Evolutionary conservation across 108 stramenopile genomes (phyloP).

Genomic region (Skeletonema tropicum): DNA sequence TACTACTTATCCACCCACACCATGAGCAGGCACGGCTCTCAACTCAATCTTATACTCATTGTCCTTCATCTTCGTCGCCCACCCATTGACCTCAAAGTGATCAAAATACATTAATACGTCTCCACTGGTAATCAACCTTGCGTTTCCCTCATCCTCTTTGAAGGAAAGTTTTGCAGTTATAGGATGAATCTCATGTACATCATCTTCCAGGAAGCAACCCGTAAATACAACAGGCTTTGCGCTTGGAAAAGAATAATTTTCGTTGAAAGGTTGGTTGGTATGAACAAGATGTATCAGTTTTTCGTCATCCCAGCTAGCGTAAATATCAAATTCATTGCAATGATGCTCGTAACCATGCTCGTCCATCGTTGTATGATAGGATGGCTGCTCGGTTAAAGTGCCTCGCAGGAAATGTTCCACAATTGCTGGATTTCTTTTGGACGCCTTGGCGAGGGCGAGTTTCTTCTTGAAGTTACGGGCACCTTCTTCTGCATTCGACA

Average conservation of each 20-base stretch:
- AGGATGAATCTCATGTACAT: neutral
- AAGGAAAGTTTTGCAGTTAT: neutral
- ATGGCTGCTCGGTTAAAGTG: slow-evolving; percentile 1
- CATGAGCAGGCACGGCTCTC: neutral
- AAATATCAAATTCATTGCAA: neutral
- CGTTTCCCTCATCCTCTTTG: neutral
- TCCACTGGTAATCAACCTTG: neutral
- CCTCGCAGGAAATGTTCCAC: neutral
- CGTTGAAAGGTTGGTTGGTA: neutral
- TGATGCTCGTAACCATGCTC: neutral
- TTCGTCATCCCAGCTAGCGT: neutral
- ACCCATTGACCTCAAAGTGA: neutral
- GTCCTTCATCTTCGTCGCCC: neutral
- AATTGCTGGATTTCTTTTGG: neutral
- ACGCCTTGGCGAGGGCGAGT: neutral
- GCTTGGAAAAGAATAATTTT: neutral
- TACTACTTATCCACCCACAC: neutral
- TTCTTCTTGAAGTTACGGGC: neutral
- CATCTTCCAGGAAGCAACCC: neutral
- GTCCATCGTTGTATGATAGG: neutral
- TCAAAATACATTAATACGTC: neutral
- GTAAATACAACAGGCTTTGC: neutral
- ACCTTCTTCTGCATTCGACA: neutral
- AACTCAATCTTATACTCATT: neutral
- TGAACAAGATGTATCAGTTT: neutral